Conservation (phyloP, 1,284 basidiomycete species). For the Hemileia vastatrix region DNA sequence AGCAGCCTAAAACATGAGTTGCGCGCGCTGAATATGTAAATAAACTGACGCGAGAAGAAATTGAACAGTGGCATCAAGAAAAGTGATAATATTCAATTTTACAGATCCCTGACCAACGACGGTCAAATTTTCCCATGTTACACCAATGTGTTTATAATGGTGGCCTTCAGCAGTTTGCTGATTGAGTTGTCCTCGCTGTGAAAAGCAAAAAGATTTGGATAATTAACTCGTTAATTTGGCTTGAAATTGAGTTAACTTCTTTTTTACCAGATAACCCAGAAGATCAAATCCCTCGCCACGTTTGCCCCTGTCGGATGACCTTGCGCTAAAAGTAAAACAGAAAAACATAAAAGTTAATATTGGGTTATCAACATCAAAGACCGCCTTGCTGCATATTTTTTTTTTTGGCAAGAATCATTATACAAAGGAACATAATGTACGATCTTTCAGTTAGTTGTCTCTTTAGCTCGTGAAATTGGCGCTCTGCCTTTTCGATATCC, state of each 20-base stretch:
- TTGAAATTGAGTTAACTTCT: no score
- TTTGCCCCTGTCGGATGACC: no score
- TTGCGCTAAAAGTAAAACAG: no score
- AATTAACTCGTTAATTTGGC: no score
- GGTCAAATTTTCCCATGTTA: constrained; percentile 63
- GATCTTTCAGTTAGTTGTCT: constrained; percentile 16
- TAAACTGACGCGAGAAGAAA: constrained; percentile 51
- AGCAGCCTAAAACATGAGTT: constrained; percentile 33
- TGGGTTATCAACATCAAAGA: no score
- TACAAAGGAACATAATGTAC: no score
- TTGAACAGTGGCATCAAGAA: constrained; percentile 56
- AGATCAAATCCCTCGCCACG: background rate
- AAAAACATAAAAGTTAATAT: no score
- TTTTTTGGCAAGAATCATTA: no score
- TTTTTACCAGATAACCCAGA: background rate
- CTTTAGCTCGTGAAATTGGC: constrained; percentile 4
- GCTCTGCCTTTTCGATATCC: constrained; percentile 8
- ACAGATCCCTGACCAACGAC: constrained; percentile 62
- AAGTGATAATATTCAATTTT: constrained; percentile 41
- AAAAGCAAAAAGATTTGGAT: no score
- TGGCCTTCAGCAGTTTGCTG: background rate
- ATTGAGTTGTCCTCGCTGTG: no score
- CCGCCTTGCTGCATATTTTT: no score
- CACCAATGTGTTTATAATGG: constrained; percentile 48
- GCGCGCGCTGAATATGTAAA: constrained; percentile 33